These are phyloP conservation scores for Tuber calosporum DNA, from an alignment of 495 filamentous ascomycete genomes.

Conservation along the genomic window DNA sequence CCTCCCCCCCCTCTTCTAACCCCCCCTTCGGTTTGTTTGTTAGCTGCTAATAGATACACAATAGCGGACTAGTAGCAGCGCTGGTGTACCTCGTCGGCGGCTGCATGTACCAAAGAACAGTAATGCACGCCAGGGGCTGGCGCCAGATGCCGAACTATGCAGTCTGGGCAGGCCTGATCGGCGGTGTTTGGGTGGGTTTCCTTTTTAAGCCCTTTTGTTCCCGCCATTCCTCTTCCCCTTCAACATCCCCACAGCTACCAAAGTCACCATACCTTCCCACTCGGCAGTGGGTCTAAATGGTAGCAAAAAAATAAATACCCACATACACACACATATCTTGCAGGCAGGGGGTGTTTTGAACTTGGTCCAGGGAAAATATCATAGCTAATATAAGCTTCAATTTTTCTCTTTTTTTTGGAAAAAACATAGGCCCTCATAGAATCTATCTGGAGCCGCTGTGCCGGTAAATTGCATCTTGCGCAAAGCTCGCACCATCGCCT, in stretches of 20 bases:
- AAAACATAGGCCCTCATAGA: background rate
- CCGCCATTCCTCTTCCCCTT: slow-evolving; percentile 5
- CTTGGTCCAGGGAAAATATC: background rate
- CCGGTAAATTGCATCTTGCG: background rate
- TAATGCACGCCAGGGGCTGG: slow-evolving; percentile 93
- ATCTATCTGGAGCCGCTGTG: background rate
- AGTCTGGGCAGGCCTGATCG: slow-evolving; percentile 81
- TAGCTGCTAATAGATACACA: slow-evolving; percentile 12
- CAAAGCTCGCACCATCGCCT: background rate
- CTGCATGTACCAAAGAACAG: slow-evolving; percentile 88
- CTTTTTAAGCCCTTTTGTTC: slow-evolving; percentile 20
- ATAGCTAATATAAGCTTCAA: background rate
- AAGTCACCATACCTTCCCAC: background rate
- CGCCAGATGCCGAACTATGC: slow-evolving; percentile 89
- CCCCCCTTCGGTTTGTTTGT: background rate
- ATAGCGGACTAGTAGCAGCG: slow-evolving; percentile 49
- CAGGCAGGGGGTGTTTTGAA: background rate
- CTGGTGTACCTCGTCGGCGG: slow-evolving; percentile 86
- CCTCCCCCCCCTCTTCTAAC: slow-evolving; percentile 3
- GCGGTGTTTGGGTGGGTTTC: slow-evolving; percentile 69
- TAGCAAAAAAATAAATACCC: background rate
- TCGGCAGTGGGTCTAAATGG: background rate
- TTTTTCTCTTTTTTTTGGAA: background rate
- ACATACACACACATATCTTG: background rate
- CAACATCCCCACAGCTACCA: background rate